These are phyloP conservation scores for Corymbia calophylla DNA, from an alignment of 441 rosid species.

Conservation along the genomic window DNA sequence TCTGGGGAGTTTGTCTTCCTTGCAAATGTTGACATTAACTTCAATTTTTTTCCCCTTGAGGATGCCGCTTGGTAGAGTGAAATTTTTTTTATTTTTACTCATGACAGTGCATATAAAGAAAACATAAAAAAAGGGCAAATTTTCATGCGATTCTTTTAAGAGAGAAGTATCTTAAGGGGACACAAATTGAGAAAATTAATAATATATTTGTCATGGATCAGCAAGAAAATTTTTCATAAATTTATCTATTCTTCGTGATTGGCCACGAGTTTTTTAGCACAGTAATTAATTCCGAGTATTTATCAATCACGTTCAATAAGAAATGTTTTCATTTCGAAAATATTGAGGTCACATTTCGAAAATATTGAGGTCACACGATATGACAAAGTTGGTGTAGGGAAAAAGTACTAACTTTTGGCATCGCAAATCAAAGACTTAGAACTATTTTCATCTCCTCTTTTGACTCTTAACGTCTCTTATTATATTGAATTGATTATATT, in stretches of 20 bases:
- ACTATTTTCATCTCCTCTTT: background rate
- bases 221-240: background rate
- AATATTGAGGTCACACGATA: background rate
- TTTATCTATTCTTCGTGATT: background rate
- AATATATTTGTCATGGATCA: background rate
- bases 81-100: background rate
- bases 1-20: background rate
- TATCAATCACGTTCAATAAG: background rate
- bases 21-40: background rate
- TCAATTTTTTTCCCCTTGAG: background rate
- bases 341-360: background rate
- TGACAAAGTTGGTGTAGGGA: background rate
- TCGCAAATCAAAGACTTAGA: rapidly evolving
- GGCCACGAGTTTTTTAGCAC: background rate
- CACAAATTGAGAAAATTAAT: background rate
- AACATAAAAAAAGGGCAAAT: background rate
- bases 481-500: no score
- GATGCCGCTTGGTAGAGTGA: background rate
- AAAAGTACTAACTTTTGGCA: background rate
- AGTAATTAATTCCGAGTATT: background rate
- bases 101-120: background rate
- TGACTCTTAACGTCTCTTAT: no score
- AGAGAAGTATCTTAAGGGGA: background rate
- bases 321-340: background rate
- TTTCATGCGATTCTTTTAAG: background rate